Evolutionary conservation across 805 yeast genomes (phyloP), one percentile per base, ranked within the genome.

Genomic region (Ogataea populi-albae): DNA sequence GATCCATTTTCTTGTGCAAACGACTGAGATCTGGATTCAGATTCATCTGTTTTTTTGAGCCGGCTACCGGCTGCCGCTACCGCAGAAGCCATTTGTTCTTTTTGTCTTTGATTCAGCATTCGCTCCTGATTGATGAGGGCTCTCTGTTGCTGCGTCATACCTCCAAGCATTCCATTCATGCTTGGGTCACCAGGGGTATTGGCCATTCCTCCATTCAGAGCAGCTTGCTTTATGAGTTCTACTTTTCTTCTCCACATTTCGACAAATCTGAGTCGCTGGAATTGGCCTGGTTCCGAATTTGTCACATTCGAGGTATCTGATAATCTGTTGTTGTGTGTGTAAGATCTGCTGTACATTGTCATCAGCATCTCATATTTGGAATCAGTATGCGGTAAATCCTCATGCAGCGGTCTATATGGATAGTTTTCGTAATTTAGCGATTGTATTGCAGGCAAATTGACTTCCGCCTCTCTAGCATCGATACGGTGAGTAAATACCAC

Each of bases 281-380:
- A 93, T 59, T 88, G 95, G 29, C 57, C 59, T 10, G 60, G 50
- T 39, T 52, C 56, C 37, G 47, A 48, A 26, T 38, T 43, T 17
- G 50, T 42, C 16, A 49, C 52, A 44, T 37, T 53, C 36, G 35
- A 61, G 50, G 41, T 53, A 47, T 45, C 60, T 2, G 53, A 48
- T 16, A 48, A 39, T 35, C 41, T 40, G 35, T 40, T 48, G 35
- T 47, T 41, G 65, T 69, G 47, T 50, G 59, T 35, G 59, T 61
- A 37, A 54, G 64, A 26, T 58, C 79, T 82, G 45, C 70, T 72
- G 70, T 80, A 64, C 7, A 78, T 69, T 20, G 81, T 66, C 98
- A 91, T 91, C 55, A 88, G 68, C 54, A 86, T 95, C 59, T 93
- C 98, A 63, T 85, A 87, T 46, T 87, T 94, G 2, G 89, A 78